Base-by-base conservation (phyloP, 345 rosid genomes). In the Murraya paniculata region DNA sequence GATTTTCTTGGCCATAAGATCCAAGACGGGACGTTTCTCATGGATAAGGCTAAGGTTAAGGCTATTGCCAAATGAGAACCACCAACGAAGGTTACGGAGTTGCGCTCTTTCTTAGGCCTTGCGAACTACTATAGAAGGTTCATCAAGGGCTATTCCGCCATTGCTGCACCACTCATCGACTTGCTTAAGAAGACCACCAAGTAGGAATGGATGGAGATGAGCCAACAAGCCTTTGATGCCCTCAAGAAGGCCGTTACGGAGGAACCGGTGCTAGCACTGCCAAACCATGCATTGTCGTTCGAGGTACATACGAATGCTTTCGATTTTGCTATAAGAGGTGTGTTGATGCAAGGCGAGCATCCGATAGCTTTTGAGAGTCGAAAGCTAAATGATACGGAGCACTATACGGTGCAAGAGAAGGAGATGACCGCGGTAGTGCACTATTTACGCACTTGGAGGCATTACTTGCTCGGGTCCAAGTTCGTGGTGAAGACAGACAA, bases 71-170 rank as follows among this genome's bases (percentile, higher is more conserved):
- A n/a, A n/a, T n/a, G n/a, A n/a, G n/a, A n/a, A n/a, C n/a, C n/a
- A n/a, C n/a, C n/a, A n/a, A n/a, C n/a, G n/a, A n/a, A n/a, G n/a
- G n/a, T n/a, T n/a, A n/a, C n/a, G n/a, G n/a, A n/a, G n/a, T n/a
- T n/a, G n/a, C n/a, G n/a, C 1, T 77, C 28, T 0, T 81, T 78
- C 38, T 68, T 74, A 7, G 71, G 74, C 0, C 18, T 77, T 0
- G 67, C 27, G 0, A 82, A 82, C 27, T 82, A 77, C 4, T 81
- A 68, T 22, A 21, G 35, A 0, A 0, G 24, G 2, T 78, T 82
- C 38, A 73, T 78, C 1, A 3, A 68, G 6, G 19, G 50, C 0
- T 71, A 71, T 19, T 78, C 64, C 0, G 9, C 19, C 0, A 71
- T 10, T n/a, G 21, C 11, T 2, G 9, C 28, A 3, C 61, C 60